Evolutionary conservation across 176 grass and related monocot species (phyloP).

Genomic region (Triticum timopheevii): DNA sequence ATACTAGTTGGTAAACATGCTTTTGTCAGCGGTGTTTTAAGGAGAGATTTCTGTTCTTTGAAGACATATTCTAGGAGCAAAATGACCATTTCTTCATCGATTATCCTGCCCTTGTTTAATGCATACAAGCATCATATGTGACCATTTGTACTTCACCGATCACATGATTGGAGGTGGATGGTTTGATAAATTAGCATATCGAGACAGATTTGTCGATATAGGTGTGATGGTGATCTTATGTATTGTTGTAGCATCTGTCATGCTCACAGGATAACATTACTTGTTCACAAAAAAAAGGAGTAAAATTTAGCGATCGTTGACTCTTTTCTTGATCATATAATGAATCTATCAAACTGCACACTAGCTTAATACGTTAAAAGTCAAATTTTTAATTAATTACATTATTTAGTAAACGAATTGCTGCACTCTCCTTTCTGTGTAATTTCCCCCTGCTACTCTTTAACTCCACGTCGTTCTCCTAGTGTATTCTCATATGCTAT

Average conservation of each 20-base stretch:
- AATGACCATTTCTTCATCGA: not conserved
- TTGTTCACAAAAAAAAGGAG: not conserved
- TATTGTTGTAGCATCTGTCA: not conserved
- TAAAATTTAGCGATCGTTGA: not conserved
- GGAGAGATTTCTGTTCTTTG: not conserved
- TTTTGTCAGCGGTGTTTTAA: constrained; percentile 12
- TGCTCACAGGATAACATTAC: not conserved
- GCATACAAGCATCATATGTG: not conserved
- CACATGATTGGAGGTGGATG: constrained; percentile 11
- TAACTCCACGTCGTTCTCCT: not conserved
- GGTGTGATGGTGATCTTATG: not conserved
- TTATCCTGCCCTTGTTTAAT: constrained; percentile 2
- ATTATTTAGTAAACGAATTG: constrained; percentile 8
- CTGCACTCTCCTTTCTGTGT: constrained; percentile 7
- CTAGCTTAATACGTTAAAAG: not conserved
- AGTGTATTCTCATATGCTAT: constrained; percentile 19
- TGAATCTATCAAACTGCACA: constrained; percentile 4
- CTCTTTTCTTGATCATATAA: constrained; percentile 13
- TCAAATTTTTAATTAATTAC: not conserved
- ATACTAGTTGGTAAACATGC: not conserved
- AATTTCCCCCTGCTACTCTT: not conserved
- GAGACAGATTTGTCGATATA: not conserved
- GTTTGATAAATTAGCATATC: constrained; percentile 12
- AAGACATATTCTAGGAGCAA: not conserved
- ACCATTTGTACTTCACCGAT: not conserved